Evolutionary conservation across 2,329 filamentous ascomycete genomes (phyloP).

Genomic region (Penicillium sp.): DNA sequence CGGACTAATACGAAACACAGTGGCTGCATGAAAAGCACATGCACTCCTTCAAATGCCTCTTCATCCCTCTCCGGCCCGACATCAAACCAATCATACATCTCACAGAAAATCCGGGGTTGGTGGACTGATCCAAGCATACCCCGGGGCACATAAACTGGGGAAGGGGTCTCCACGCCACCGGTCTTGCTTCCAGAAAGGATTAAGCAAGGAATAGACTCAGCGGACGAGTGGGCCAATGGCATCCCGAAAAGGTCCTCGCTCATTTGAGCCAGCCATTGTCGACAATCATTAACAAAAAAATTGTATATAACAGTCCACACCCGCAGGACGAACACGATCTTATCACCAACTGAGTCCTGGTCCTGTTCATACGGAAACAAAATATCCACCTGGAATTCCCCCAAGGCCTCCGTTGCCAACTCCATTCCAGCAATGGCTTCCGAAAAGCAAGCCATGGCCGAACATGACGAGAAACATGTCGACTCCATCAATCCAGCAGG

Average conservation of each 20-base stretch:
- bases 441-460: slow-evolving; percentile 2
- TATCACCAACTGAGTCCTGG: neutral
- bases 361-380: neutral
- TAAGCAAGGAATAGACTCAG: neutral
- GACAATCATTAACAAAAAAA: neutral
- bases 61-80: neutral
- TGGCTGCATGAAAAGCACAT: neutral
- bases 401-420: neutral
- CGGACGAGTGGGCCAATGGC: slow-evolving; percentile 4
- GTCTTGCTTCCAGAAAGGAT: neutral
- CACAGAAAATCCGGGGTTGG: slow-evolving; percentile 3
- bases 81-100: neutral
- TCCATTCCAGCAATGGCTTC: slow-evolving; percentile 2
- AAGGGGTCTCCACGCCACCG: slow-evolving; percentile 1
- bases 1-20: neutral
- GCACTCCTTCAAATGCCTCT: neutral
- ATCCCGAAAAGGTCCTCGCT: neutral
- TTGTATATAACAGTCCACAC: neutral
- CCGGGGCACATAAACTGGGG: slow-evolving; percentile 1
- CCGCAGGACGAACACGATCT: neutral
- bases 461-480: slow-evolving; percentile 3
- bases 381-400: neutral
- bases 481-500: neutral
- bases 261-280: neutral
- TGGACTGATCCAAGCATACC: neutral